Evolutionary conservation across 2,329 filamentous ascomycete species (phyloP).

Genomic region (Ophiostoma novo-ulmi): DNA sequence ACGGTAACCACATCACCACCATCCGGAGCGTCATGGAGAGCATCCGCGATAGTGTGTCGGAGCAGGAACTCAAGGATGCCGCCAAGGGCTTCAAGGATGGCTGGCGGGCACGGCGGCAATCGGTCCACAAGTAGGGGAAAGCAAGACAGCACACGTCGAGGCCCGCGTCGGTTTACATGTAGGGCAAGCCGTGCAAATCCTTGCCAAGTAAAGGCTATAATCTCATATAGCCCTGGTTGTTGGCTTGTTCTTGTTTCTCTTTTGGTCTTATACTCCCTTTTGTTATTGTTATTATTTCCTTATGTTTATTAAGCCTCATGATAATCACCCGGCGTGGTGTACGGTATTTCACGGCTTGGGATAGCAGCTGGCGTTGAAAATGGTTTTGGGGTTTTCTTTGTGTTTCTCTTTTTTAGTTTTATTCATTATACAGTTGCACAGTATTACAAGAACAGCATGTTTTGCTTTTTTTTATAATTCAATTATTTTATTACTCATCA

Average conservation of each 20-base stretch:
- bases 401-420: background rate
- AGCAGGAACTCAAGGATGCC: constrained; percentile 69
- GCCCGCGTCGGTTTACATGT: background rate
- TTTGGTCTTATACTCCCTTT: background rate
- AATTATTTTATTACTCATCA: constrained; percentile 3
- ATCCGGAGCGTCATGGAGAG: constrained; percentile 84
- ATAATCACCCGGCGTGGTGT: constrained; percentile 2
- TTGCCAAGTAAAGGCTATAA: too few relatives aligned
- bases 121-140: background rate
- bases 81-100: constrained; percentile 68
- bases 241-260: background rate
- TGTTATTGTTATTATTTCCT: background rate
- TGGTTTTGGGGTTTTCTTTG: constrained; percentile 8
- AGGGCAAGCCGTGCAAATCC: background rate
- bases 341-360: constrained; percentile 4
- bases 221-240: background rate
- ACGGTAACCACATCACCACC: constrained; percentile 82
- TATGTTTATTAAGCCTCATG: background rate
- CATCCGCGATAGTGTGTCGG: constrained; percentile 77
- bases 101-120: constrained; percentile 61
- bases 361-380: constrained; percentile 11
- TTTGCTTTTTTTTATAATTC: background rate
- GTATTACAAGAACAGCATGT: background rate
- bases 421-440: background rate
- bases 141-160: background rate